Conservation (phyloP, 2,329 filamentous ascomycete genomes). For the Lachnellula cervina region DNA sequence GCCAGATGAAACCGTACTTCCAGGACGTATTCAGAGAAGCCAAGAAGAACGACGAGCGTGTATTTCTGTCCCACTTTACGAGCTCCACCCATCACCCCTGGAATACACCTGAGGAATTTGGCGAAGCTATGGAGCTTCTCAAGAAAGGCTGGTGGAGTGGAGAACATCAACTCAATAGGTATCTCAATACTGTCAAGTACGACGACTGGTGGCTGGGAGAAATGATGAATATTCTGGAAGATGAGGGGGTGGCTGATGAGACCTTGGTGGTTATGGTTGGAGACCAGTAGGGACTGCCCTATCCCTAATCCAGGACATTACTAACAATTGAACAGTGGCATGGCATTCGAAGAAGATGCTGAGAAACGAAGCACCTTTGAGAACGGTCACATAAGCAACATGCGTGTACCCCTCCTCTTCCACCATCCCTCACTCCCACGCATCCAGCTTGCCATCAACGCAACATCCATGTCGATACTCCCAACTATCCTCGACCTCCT, state of each 20-base stretch:
- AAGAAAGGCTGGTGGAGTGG: slow-evolving; percentile 15
- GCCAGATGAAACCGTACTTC: slow-evolving; percentile 38
- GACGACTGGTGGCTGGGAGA: slow-evolving; percentile 5
- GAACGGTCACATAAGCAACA: slow-evolving; percentile 40
- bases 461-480: slow-evolving; percentile 39
- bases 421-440: slow-evolving; percentile 38
- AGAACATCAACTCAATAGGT: slow-evolving; percentile 32
- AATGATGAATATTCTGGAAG: slow-evolving; percentile 32
- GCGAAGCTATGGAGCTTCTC: slow-evolving; percentile 31
- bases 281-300: slow-evolving; percentile 29
- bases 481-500: slow-evolving; percentile 43
- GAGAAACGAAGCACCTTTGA: slow-evolving; percentile 36
- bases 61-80: slow-evolving; percentile 36
- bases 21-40: slow-evolving; percentile 32
- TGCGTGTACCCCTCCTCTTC: slow-evolving; percentile 40
- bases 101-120: slow-evolving; percentile 32
- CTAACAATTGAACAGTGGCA: slow-evolving; percentile 24
- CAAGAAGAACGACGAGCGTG: slow-evolving; percentile 28
- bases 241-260: slow-evolving; percentile 39
- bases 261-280: slow-evolving; percentile 42
- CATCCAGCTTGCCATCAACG: slow-evolving; percentile 35
- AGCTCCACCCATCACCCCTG: slow-evolving; percentile 41
- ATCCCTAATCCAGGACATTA: background rate
- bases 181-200: slow-evolving; percentile 25
- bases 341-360: slow-evolving; percentile 38